phyloP scores from a whole-genome alignment of 768 basidiomycete genomes.

The Coprinellus micaceus region DNA sequence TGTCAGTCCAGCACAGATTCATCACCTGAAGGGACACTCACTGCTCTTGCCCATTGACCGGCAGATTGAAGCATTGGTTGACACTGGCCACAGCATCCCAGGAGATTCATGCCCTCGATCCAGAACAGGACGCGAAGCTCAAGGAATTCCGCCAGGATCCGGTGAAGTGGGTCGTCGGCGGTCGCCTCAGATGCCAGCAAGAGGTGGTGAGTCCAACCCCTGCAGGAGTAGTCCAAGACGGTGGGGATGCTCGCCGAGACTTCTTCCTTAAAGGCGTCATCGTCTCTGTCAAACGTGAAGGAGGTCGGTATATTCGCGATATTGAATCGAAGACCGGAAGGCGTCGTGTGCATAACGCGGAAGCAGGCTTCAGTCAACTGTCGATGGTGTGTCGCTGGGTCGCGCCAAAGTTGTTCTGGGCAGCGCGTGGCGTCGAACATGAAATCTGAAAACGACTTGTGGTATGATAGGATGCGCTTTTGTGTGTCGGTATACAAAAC shows the following conservation, averaged over 20 bases:
- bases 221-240: no score
- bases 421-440: constrained; percentile 6
- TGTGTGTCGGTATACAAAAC: constrained; percentile 7
- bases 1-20: no score
- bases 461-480: constrained; percentile 9
- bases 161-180: not conserved
- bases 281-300: constrained; percentile 10
- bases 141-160: constrained; percentile 5
- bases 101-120: constrained; percentile 27
- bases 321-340: constrained; percentile 12
- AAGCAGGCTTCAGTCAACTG: constrained; percentile 11
- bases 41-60: not conserved
- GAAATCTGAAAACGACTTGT: constrained; percentile 16
- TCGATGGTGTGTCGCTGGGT: constrained; percentile 2
- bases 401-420: constrained; percentile 6
- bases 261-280: no score
- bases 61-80: constrained; percentile 18
- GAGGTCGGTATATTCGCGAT: constrained; percentile 15
- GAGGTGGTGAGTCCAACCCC: constrained; percentile 14
- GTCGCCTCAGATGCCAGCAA: not conserved
- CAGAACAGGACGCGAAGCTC: constrained; percentile 19
- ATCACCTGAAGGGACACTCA: no score
- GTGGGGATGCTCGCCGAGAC: no score
- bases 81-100: constrained; percentile 14
- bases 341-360: constrained; percentile 1